phyloP scores from a whole-genome alignment of 2,329 filamentous ascomycete genomes.

The Colletotrichum tabaci region DNA sequence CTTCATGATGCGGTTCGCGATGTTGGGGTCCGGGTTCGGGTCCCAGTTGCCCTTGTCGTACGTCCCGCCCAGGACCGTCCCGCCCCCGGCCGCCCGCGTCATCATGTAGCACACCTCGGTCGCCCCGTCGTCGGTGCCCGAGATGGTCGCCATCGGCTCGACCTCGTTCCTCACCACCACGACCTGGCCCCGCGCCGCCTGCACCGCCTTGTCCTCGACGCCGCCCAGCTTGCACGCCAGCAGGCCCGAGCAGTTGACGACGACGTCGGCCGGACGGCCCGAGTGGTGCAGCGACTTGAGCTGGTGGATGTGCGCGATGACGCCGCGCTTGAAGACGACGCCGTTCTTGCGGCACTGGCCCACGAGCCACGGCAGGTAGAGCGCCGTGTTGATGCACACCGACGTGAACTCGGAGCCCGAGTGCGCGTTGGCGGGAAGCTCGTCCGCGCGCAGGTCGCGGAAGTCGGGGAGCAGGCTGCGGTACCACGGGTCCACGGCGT shows the following conservation, averaged over 20 bases:
- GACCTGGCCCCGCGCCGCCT: conserved; percentile 79
- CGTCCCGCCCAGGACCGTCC: conserved; percentile 88
- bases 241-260: conserved; percentile 81
- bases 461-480: conserved; percentile 80
- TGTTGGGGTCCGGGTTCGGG: conserved; percentile 81
- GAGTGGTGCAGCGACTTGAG: conserved; percentile 72
- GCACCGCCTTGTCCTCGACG: conserved; percentile 74
- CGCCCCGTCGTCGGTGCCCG: conserved; percentile 80
- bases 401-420: conserved; percentile 74
- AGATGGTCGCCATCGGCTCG: conserved; percentile 77
- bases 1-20: conserved; percentile 88
- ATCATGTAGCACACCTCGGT: conserved; percentile 87
- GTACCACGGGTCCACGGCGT: conserved; percentile 80
- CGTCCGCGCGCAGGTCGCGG: conserved; percentile 68
- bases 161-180: conserved; percentile 87
- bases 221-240: conserved; percentile 76
- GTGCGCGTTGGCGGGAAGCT: conserved; percentile 72
- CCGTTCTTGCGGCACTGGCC: conserved; percentile 76
- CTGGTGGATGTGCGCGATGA: conserved; percentile 72
- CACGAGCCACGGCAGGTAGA: conserved; percentile 80
- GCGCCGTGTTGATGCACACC: conserved; percentile 81
- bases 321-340: conserved; percentile 66
- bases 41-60: conserved; percentile 88
- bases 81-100: conserved; percentile 84
- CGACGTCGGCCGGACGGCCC: conserved; percentile 70